Evolutionary conservation across 352 stramenopile species (phyloP).

Genomic region (Globisporangium barbulae): DNA sequence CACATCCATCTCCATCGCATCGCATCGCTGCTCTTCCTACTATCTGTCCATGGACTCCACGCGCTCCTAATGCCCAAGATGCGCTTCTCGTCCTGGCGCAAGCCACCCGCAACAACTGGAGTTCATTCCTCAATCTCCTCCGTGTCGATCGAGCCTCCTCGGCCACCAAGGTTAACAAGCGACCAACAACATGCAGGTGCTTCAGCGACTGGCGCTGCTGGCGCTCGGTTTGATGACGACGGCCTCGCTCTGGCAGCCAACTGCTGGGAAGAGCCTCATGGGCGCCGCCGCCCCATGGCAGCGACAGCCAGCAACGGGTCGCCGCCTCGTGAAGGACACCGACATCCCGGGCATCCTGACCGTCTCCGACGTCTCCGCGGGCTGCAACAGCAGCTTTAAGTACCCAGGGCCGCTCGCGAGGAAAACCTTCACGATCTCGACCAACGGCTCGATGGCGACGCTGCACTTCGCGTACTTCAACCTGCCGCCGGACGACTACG

Average conservation of each 20-base stretch:
- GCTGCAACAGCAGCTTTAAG: constrained; percentile 22
- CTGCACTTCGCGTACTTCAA: constrained; percentile 70
- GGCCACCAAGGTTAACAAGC: background rate
- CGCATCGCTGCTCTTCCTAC: background rate
- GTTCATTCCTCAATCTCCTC: constrained; percentile 5
- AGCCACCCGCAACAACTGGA: background rate
- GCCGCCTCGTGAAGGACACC: background rate
- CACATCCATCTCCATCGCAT: background rate
- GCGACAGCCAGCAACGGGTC: background rate
- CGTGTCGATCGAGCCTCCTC: background rate
- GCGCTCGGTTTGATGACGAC: background rate
- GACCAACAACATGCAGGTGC: constrained; percentile 3
- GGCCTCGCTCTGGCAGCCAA: background rate
- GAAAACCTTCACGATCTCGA: constrained; percentile 33
- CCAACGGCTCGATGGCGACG: constrained; percentile 39
- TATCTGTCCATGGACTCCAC: background rate
- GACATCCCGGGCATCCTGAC: background rate
- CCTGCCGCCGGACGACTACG: constrained; percentile 50
- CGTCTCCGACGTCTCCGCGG: constrained; percentile 26
- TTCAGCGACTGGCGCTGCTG: constrained; percentile 2
- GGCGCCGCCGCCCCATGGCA: background rate
- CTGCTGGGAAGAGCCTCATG: background rate
- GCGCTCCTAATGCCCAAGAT: background rate
- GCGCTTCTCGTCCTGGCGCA: background rate
- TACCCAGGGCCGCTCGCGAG: constrained; percentile 27